Evolutionary conservation across 805 yeast species (phyloP).

Genomic region (Candida stauntonica): DNA sequence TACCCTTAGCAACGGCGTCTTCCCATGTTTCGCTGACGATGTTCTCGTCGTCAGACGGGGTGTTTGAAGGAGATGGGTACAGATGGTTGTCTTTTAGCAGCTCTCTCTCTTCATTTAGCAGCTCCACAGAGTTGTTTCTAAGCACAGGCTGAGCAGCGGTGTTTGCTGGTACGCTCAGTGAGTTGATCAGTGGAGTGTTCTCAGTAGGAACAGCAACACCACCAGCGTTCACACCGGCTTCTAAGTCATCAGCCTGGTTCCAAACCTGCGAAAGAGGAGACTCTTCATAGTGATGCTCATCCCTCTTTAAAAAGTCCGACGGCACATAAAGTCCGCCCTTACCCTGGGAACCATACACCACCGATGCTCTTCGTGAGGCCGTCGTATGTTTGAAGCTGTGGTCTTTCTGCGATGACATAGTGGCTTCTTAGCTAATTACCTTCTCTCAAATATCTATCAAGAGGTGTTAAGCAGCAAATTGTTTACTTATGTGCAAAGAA

Average conservation of each 20-base stretch:
- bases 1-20: conserved; percentile 22
- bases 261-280: background rate
- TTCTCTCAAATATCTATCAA: background rate
- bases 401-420: conserved; percentile 4
- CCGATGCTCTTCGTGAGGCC: conserved; percentile 22
- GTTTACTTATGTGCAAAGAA: background rate
- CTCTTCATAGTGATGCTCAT: background rate
- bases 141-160: background rate
- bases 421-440: background rate
- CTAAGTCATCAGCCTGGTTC: background rate
- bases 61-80: conserved; percentile 5
- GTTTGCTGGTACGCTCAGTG: too few relatives aligned
- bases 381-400: conserved; percentile 25
- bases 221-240: background rate
- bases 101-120: conserved; percentile 22
- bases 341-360: conserved; percentile 23
- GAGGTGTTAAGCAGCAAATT: background rate
- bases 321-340: conserved; percentile 25
- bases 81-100: conserved; percentile 21
- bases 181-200: conserved; percentile 14
- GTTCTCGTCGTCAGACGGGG: conserved; percentile 7
- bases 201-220: conserved; percentile 3
- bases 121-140: conserved; percentile 5
- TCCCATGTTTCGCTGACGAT: conserved; percentile 24
- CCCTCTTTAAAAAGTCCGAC: conserved; percentile 8